A percentile compares a stretch with the other conserved stretches of the same genome.
Conservation (phyloP, 148 eudicot species). For the Camellia lanceoleosa region DNA sequence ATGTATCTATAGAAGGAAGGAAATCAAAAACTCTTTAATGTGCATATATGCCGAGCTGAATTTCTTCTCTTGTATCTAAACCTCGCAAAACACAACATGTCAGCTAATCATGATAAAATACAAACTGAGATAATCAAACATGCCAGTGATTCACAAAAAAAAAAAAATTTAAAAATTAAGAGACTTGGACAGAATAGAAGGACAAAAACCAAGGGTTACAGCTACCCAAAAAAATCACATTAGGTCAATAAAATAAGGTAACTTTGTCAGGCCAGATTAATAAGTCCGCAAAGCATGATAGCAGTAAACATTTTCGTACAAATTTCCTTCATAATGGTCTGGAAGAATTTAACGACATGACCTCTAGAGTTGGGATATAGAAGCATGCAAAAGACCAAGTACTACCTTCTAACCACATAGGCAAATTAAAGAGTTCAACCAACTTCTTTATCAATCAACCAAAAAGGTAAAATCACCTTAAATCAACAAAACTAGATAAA, state of each 20-base stretch:
- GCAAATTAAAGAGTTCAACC: too few species aligned
- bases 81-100: slow-evolving; percentile 33
- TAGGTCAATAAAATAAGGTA: neutral
- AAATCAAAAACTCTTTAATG: slow-evolving; percentile 32
- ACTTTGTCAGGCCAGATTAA: neutral
- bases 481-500: neutral
- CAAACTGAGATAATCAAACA: neutral
- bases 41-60: slow-evolving; percentile 39
- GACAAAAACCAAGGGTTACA: neutral
- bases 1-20: slow-evolving; percentile 30
- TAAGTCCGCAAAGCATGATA: neutral
- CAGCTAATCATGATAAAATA: slow-evolving; percentile 22
- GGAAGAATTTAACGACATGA: too few species aligned
- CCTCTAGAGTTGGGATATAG: too few species aligned
- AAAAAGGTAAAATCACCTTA: neutral
- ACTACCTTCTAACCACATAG: too few species aligned
- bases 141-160: neutral
- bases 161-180: neutral
- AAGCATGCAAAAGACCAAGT: too few species aligned
- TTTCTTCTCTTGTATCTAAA: slow-evolving; percentile 45
- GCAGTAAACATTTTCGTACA: neutral
- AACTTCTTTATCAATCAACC: neutral
- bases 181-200: neutral
- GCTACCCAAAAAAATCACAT: neutral
- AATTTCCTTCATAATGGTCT: neutral